Base-by-base conservation (phyloP, 2,329 filamentous ascomycete genomes). In the Beauveria varroae region DNA sequence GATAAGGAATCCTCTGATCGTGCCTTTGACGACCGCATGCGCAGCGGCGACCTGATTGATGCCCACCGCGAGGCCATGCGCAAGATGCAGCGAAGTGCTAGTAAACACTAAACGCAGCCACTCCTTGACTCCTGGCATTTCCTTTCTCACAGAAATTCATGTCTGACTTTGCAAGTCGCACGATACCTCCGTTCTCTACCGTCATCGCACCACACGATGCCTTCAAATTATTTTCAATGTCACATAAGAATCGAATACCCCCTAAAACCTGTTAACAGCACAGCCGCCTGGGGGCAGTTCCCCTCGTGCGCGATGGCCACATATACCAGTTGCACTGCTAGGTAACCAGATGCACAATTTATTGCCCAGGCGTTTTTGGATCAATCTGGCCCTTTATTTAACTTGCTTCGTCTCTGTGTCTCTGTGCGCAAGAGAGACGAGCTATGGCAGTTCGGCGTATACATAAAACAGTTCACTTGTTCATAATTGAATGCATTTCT, bases 1-100 rank as follows among this genome's bases (percentile, higher is more conserved):
- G 83, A 82, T 54, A 82, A 81, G 65, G 80, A 85, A 64, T 78
- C 82, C 59, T 78, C 80, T 6, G 85, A 90, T 16, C 82, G 82
- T 55, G 80, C 81, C 43, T 86, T 91, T 67, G 88, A 91, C 65
- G 85, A 88, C 71, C 81, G 85, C 65, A 95, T 96, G 89, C 81
- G 90, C 59, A 86, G 84, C 18, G 87, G 87, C 0, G 85, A 89
- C 65, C 83, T 96, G 78, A 78, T 89, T 57, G 88, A 90, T 51
- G 81, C 87, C 24, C 93, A 97, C 72, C 82, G 88, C 22, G 88
- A 93, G 65, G 90, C 88, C 1, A 82, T 97, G 83, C 81, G 89
- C 64, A 86, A 81, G 71, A 89, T 97, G 86, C 92, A 96, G 68
- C 74, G 73, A 41, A 66, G 70, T 26, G 76, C 77, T 1, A 77